Conservation (phyloP, 305 asterid species). For the Rubia tinctorum region DNA sequence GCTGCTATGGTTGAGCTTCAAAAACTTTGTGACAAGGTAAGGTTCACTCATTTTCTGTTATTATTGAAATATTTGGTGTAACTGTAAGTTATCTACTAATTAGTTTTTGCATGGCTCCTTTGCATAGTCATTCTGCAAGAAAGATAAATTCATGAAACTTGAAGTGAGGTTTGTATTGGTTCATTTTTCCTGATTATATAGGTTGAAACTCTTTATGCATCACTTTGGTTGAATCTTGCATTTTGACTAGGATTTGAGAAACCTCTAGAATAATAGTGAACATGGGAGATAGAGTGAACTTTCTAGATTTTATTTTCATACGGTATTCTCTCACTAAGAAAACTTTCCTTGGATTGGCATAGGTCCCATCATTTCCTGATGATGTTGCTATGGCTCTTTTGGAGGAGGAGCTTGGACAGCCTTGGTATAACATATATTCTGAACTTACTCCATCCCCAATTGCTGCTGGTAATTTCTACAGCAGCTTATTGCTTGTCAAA, state of each 20-base stretch:
- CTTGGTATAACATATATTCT: constrained; percentile 79
- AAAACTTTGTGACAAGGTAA: constrained; percentile 99
- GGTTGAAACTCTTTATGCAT: background rate
- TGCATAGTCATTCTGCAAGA: background rate
- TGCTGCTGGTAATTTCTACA: constrained; percentile 83
- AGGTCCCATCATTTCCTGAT: constrained; percentile 97
- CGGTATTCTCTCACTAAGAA: background rate
- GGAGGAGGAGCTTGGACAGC: constrained; percentile 98
- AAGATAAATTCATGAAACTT: background rate
- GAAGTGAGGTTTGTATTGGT: background rate
- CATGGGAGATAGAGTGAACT: background rate
- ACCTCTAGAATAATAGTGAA: background rate
- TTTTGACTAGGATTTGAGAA: background rate
- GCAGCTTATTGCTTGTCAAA: constrained; percentile 10
- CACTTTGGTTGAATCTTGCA: background rate
- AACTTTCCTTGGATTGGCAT: background rate
- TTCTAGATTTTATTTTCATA: background rate
- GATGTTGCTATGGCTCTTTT: constrained; percentile 96
- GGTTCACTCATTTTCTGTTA: background rate
- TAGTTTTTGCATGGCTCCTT: background rate
- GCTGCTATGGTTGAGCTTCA: constrained; percentile 91
- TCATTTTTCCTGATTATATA: background rate
- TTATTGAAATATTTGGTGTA: background rate
- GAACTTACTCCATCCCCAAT: constrained; percentile 97
- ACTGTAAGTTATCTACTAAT: background rate